Percentiles rank a stretch among this genome's conserved stretches.
Evolutionary conservation across 805 yeast genomes (phyloP).

Genomic region (Ogataea thermomethanolica): DNA sequence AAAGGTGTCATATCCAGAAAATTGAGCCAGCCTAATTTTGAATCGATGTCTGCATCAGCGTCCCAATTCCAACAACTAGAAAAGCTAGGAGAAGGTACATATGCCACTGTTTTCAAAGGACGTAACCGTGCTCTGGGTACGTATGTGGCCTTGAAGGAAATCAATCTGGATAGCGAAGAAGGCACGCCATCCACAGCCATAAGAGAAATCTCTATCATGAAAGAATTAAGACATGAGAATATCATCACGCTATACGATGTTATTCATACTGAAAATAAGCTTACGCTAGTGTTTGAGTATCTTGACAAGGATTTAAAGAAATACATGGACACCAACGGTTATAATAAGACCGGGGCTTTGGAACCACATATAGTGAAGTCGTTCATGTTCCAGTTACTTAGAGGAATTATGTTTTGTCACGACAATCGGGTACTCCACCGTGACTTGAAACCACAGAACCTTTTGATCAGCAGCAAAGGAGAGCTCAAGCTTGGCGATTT

Average conservation of each 20-base stretch:
- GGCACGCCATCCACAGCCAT: slow-evolving; percentile 99
- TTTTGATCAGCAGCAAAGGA: slow-evolving; percentile 85
- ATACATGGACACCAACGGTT: slow-evolving; percentile 87
- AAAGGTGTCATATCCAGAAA: slow-evolving; percentile 9
- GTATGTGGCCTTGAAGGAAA: slow-evolving; percentile 91
- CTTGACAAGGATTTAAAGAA: slow-evolving; percentile 91
- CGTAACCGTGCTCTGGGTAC: slow-evolving; percentile 83
- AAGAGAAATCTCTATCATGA: slow-evolving; percentile 92
- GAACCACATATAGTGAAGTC: slow-evolving; percentile 74
- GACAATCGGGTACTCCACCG: slow-evolving; percentile 81
- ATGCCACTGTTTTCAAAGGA: slow-evolving; percentile 98
- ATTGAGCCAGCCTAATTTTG: background rate
- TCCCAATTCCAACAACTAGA: slow-evolving; percentile 56
- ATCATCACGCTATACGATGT: slow-evolving; percentile 92
- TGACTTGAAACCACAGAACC: slow-evolving; percentile 91
- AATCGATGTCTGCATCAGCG: slow-evolving; percentile 32
- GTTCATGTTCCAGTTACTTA: slow-evolving; percentile 89
- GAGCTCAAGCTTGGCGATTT: slow-evolving; percentile 93
- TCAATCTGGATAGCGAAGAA: slow-evolving; percentile 91
- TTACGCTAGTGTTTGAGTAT: slow-evolving; percentile 88
- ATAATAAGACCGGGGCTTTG: slow-evolving; percentile 56
- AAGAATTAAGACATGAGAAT: slow-evolving; percentile 89
- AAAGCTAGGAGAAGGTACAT: slow-evolving; percentile 91
- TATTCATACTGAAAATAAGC: slow-evolving; percentile 93
- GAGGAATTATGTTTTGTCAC: slow-evolving; percentile 86